Conservation (phyloP, 179 eudicot genomes). For the Gypsophila paniculata region DNA sequence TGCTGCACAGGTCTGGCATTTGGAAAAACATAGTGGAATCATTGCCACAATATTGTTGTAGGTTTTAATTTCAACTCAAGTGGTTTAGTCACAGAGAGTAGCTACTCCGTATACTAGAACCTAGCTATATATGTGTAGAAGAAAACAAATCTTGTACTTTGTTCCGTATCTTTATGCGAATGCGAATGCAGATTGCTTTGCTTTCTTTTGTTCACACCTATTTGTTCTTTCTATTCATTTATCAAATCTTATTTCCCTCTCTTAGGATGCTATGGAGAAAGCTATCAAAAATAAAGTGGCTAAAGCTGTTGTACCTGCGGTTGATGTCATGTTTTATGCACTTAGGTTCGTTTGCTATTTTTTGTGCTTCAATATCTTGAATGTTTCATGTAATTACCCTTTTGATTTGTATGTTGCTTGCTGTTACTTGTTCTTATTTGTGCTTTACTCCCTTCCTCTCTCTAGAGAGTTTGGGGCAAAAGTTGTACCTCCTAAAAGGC, state of each 20-base stretch:
- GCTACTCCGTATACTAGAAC: background rate
- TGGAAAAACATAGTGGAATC: background rate
- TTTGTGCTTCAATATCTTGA: background rate
- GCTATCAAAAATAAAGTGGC: conserved; percentile 93
- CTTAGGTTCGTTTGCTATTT: conserved; percentile 53
- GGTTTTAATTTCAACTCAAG: conserved; percentile 4
- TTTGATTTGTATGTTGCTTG: background rate
- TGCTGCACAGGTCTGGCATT: background rate
- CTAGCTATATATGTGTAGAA: background rate
- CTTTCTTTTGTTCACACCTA: background rate
- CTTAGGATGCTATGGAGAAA: conserved; percentile 97
- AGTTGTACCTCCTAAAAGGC: conserved; percentile 88
- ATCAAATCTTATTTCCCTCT: conserved; percentile 16
- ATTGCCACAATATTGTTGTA: background rate
- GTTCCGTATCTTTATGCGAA: background rate
- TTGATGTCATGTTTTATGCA: conserved; percentile 99
- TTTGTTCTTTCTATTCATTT: conserved; percentile 3
- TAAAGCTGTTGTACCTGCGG: conserved; percentile 96
- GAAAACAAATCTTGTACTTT: background rate
- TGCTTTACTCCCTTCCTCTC: background rate
- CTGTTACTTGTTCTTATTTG: background rate
- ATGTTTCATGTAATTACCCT: background rate
- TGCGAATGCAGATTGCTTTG: background rate
- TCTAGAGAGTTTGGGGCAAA: conserved; percentile 92
- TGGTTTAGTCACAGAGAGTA: background rate